These are phyloP conservation scores for Teunomyces aglyptinius DNA, from an alignment of 805 yeast genomes.

Conservation along the genomic window DNA sequence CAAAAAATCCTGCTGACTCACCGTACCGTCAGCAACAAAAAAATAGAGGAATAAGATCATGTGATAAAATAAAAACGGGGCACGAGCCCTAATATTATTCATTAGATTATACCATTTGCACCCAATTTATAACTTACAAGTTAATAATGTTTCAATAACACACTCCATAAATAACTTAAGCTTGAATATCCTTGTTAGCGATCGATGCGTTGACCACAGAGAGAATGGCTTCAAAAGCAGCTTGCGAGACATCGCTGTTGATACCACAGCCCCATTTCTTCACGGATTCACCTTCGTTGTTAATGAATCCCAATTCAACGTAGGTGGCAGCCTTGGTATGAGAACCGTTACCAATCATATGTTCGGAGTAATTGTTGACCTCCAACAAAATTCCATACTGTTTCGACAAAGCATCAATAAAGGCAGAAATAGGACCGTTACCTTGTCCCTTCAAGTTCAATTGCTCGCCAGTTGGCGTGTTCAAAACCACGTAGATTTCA, in stretches of 20 bases:
- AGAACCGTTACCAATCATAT: conserved; percentile 70
- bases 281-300: conserved; percentile 33
- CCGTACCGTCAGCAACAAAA: background rate
- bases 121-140: background rate
- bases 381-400: conserved; percentile 54
- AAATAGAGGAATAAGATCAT: background rate
- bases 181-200: conserved; percentile 26
- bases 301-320: conserved; percentile 48
- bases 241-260: conserved; percentile 42
- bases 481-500: conserved; percentile 21
- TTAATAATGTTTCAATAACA: too few species aligned
- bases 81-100: conserved; percentile 2
- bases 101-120: background rate
- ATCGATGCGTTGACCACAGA: conserved; percentile 23
- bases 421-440: conserved; percentile 78
- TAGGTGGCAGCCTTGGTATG: conserved; percentile 73
- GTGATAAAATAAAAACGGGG: background rate
- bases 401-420: conserved; percentile 59
- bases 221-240: conserved; percentile 33
- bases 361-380: conserved; percentile 68
- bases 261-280: conserved; percentile 46
- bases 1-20: background rate
- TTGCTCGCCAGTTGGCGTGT: conserved; percentile 10
- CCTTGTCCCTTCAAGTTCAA: conserved; percentile 54
- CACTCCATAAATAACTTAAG: conserved; percentile 11